Percentiles rank a stretch among this genome's conserved stretches.
Conservation (phyloP, 306 rosid species). For the Gleditsia sinensis region DNA sequence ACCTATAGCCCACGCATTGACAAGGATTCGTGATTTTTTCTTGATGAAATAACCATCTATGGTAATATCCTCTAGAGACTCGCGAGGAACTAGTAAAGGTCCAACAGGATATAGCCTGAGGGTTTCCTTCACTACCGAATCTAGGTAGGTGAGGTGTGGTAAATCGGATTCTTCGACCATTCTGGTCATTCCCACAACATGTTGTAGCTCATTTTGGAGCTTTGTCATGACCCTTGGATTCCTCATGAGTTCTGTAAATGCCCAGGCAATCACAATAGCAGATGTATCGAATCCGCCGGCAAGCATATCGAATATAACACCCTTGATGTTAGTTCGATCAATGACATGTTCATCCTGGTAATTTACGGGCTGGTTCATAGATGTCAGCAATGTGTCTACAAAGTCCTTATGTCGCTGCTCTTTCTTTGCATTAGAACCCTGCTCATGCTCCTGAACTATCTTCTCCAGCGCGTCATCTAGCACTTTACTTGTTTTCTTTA, state of each 20-base stretch:
- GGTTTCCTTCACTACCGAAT: conserved; percentile 44
- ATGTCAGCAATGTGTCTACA: conserved; percentile 29
- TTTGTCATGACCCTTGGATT: conserved; percentile 38
- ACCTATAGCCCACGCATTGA: conserved; percentile 37
- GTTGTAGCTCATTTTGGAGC: conserved; percentile 38
- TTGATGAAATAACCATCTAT: conserved; percentile 36
- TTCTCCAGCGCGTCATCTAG: background rate
- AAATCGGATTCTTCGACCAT: conserved; percentile 39
- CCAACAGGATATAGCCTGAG: conserved; percentile 31
- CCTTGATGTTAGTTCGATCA: conserved; percentile 33
- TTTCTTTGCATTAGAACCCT: background rate
- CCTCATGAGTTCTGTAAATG: conserved; percentile 37
- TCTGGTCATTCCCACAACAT: conserved; percentile 28
- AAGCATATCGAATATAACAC: conserved; percentile 38
- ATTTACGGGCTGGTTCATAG: conserved; percentile 5
- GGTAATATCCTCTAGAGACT: conserved; percentile 6
- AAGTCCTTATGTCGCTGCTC: conserved; percentile 12
- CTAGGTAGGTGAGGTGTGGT: conserved; percentile 23
- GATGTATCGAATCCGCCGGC: conserved; percentile 21
- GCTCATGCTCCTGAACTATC: conserved; percentile 26
- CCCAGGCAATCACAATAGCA: conserved; percentile 8
- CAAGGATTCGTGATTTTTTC: conserved; percentile 27
- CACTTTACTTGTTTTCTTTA: background rate
- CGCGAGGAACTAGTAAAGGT: conserved; percentile 28
- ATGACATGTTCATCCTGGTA: background rate